A percentile compares a stretch with the other conserved stretches of the same genome.
phyloP scores from a whole-genome alignment of 2,329 filamentous ascomycete species.

The Venturia carpophila region DNA sequence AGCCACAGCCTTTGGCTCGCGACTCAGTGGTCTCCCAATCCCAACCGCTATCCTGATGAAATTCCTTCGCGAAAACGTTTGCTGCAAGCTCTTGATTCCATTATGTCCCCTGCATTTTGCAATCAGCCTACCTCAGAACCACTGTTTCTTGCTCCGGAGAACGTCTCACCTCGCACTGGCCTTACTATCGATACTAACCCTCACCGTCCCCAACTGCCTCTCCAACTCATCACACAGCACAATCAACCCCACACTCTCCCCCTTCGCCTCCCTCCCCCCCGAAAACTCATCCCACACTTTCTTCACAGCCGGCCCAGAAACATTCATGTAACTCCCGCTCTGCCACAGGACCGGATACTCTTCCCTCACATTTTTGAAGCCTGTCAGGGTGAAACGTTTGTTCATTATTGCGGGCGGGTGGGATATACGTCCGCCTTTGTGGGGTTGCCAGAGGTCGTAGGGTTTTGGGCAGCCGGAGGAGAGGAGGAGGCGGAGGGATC shows the following conservation, averaged over 20 bases:
- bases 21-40: conserved; percentile 70
- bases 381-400: conserved; percentile 11
- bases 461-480: background rate
- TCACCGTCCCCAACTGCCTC: conserved; percentile 58
- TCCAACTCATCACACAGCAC: conserved; percentile 89
- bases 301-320: conserved; percentile 63
- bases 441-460: conserved; percentile 4
- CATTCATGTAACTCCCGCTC: conserved; percentile 75
- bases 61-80: conserved; percentile 28
- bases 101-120: conserved; percentile 36
- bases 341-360: conserved; percentile 58
- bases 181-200: conserved; percentile 52
- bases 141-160: background rate
- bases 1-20: conserved; percentile 60
- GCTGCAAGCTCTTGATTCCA: conserved; percentile 36
- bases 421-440: conserved; percentile 9
- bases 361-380: conserved; percentile 21
- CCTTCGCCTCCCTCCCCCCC: conserved; percentile 27
- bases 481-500: conserved; percentile 30
- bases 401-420: background rate
- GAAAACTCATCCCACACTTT: conserved; percentile 54
- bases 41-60: conserved; percentile 66
- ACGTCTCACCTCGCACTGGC: conserved; percentile 20
- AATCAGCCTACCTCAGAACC: conserved; percentile 25
- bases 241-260: conserved; percentile 44